Evolutionary conservation across 2,329 filamentous ascomycete species (phyloP), one percentile per base, ranked within the genome.

Genomic region (Nemania sp.): DNA sequence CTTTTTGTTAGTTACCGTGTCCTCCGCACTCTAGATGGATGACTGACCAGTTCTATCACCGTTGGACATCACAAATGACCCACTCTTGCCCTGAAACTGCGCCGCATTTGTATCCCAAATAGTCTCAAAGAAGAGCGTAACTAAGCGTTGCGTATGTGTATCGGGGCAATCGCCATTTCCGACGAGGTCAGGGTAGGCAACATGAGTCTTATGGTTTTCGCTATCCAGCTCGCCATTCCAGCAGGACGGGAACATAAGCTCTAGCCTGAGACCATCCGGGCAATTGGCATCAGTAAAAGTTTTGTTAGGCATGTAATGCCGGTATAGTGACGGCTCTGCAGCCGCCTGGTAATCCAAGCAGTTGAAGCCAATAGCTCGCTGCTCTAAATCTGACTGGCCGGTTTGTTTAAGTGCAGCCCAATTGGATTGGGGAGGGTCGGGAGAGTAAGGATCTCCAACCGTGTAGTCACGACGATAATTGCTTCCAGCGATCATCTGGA

Each of bases 351-450:
- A 97, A 81, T 97, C 86, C 56, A 99, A 75, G 73, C 94, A 97
- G 79, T 97, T 97, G 82, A 96, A 96, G 3, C 94, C 93, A 23
- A 97, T 65, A 8, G 92, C 90, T 57, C 92, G 91, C 76, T 96
- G 88, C 45, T 75, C 76, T 31, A 97, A 81, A 47, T 86, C 82
- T 14, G 73, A 71, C 75, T 96, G 91, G 41, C 68, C 72, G 9
- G 86, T 88, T 65, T 82, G 80, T 55, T 86, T 82, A 5, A 84
- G 75, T 2, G 72, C 68, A 20, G 72, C 72, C 92, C 92, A 97
- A 20, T 72, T 60, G 11, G 89, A 91, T 73, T 91, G 90, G 56
- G 75, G 73, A 2, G 83, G 78, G 60, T 86, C 83, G 20, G 83
- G 80, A 33, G 82, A 77, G 62, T 83, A 83, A 2, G 86, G 86